A percentile compares a stretch with the other conserved stretches of the same genome.
phyloP scores from a whole-genome alignment of 805 yeast genomes.

The Wickerhamomyces subpelliculosus region DNA sequence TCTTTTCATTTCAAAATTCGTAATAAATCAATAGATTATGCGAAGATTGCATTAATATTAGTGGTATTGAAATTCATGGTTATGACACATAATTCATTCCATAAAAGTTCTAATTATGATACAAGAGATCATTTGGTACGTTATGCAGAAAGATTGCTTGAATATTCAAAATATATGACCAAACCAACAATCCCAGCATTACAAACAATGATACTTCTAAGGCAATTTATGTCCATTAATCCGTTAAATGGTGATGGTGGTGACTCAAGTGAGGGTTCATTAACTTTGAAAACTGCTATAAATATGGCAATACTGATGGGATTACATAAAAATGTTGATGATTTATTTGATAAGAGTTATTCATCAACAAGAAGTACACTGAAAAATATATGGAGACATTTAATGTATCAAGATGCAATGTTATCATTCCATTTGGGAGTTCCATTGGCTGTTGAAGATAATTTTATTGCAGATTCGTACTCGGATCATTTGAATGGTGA shows the following conservation, averaged over 20 bases:
- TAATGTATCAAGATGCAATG: conserved; percentile 12
- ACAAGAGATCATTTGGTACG: conserved; percentile 8
- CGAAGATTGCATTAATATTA: conserved; percentile 15
- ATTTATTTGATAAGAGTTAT: conserved; percentile 8
- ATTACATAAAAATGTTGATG: conserved; percentile 15
- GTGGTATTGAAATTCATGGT: conserved; percentile 7
- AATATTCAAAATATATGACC: conserved; percentile 5
- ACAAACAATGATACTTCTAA: conserved; percentile 14
- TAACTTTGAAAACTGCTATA: conserved; percentile 13
- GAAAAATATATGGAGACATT: conserved; percentile 13
- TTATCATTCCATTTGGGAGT: conserved; percentile 14
- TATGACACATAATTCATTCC: conserved; percentile 3
- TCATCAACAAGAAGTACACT: conserved; percentile 2
- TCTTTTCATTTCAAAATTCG: conserved; percentile 5
- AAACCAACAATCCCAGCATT: conserved; percentile 15
- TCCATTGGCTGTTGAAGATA: conserved; percentile 16
- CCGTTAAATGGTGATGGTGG: conserved; percentile 19
- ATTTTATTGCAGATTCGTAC: conserved; percentile 3
- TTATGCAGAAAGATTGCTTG: conserved; percentile 11
- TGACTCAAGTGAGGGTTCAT: conserved; percentile 9
- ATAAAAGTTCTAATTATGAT: conserved; percentile 4
- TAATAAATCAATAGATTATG: conserved; percentile 12
- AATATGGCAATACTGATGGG: conserved; percentile 21
- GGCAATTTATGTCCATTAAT: conserved; percentile 9
- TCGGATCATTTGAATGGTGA: not conserved